Evolutionary conservation across 163 green algal genomes (phyloP).

Genomic region (Coccomyxa subellipsoidea): DNA sequence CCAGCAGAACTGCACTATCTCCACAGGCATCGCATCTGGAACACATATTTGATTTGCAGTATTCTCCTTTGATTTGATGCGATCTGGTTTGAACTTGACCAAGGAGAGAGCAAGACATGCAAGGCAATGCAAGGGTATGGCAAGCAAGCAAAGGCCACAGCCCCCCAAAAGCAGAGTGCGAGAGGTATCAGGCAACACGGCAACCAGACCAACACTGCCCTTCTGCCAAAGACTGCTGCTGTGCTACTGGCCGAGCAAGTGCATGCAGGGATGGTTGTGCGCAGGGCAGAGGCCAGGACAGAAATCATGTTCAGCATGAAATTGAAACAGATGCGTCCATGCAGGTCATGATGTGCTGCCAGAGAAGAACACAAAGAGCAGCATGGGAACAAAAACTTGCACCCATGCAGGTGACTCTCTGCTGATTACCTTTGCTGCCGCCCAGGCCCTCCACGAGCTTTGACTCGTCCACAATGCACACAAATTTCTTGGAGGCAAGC

Average conservation of each 20-base stretch:
- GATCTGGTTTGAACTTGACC: no score
- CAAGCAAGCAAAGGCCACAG: no score
- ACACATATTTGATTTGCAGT: no score
- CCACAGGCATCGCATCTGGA: slow-evolving; percentile 92
- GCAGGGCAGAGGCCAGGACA: neutral
- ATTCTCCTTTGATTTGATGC: no score
- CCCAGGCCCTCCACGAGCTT: slow-evolving; percentile 93
- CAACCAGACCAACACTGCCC: no score
- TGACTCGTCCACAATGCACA: slow-evolving; percentile 99
- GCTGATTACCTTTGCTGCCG: slow-evolving; percentile 75
- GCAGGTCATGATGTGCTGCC: neutral
- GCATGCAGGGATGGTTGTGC: neutral
- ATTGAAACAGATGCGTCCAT: neutral
- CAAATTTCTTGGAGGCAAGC: slow-evolving; percentile 88
- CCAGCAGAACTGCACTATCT: slow-evolving; percentile 99
- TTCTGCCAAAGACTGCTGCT: no score
- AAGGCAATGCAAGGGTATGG: no score
- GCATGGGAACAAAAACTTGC: neutral
- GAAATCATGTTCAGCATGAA: neutral
- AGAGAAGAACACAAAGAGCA: no score
- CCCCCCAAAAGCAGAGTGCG: no score
- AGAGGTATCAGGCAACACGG: no score
- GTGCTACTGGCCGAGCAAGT: no score
- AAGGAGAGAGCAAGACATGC: no score
- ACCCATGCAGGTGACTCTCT: neutral